Base-by-base conservation (phyloP, 192 early-diverging fungal species). In the Backusella morwellensis region DNA sequence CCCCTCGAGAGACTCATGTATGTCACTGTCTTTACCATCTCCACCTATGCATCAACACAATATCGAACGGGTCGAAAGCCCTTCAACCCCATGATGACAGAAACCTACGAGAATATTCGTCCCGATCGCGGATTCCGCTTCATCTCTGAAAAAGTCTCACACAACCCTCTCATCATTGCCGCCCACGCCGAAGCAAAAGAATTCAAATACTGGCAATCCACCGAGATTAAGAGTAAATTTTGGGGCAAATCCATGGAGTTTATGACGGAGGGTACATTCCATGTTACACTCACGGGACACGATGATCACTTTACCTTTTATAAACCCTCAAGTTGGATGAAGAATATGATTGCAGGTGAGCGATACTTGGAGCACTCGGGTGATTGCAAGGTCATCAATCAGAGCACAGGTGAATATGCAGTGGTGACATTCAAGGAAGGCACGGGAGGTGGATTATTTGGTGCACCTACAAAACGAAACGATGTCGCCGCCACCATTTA, bases 41-140 rank as follows among this genome's bases (percentile, higher is more conserved):
- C 92, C 73, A 91, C 91, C 8, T 96, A 96, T 77, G 91, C 97
- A 42, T 92, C 93, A 12, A 92, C 95, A 6, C 92, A 95, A 56
- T 83, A 93, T 83, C 90, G 98, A 5, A 91, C 93, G 6, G 93
- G 90, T 21, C 87, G 97, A 77, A 99, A 82, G 85, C 98, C 98
- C 40, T 99, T 98, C 81, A 99, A 99, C 82, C 98, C 98, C 19
- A 88, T 99, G 50, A 90, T 97, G 81, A 97, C 96, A 68, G 98
- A 99, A 82, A 99, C 98, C 1, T 99, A 96, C 82, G 98, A 99
- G 80, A 92, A 85, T 80, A 89, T 96, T 70, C 87, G 95, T 19
- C 88, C 93, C 4, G 94, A 94, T 77, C 91, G 88, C 73, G 95
- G 95, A 3, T 99, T 96, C 85, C 88, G 91, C 66, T 99, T 93